A percentile compares a stretch with the other conserved stretches of the same genome.
phyloP scores from a whole-genome alignment of 2,329 filamentous ascomycete species.

The Calonectria henricotiae region DNA sequence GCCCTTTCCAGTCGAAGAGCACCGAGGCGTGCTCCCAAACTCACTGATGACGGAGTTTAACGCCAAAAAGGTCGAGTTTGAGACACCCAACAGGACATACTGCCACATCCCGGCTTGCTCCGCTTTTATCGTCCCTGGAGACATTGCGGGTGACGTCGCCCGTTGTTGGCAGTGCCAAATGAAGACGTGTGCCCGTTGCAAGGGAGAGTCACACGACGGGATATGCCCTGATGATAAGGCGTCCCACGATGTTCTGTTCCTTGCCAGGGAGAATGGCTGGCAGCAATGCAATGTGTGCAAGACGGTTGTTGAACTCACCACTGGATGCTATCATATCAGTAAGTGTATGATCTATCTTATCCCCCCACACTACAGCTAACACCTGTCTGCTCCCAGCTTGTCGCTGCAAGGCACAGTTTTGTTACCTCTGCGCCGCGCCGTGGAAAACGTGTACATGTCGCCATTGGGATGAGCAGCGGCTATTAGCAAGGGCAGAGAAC shows the following conservation, averaged over 20 bases:
- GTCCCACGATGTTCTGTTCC: conserved; percentile 59
- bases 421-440: conserved; percentile 62
- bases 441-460: conserved; percentile 63
- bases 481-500: conserved; percentile 54
- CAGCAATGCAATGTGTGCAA: conserved; percentile 66
- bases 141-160: conserved; percentile 57
- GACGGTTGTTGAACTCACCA: conserved; percentile 64
- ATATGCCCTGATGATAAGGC: conserved; percentile 66
- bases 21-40: conserved; percentile 57
- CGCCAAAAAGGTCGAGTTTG: conserved; percentile 66
- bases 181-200: conserved; percentile 70
- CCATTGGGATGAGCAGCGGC: conserved; percentile 58
- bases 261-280: conserved; percentile 66
- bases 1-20: conserved; percentile 58
- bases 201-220: conserved; percentile 60
- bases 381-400: conserved; percentile 58
- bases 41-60: conserved; percentile 59
- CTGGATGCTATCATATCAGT: conserved; percentile 74
- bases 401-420: conserved; percentile 65
- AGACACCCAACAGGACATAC: conserved; percentile 67
- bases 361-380: neutral
- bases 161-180: conserved; percentile 62
- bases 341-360: conserved; percentile 47
- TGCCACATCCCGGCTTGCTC: conserved; percentile 65
- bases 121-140: conserved; percentile 61